phyloP scores from a whole-genome alignment of 2,329 filamentous ascomycete species.

The Escovopsis sp. region DNA sequence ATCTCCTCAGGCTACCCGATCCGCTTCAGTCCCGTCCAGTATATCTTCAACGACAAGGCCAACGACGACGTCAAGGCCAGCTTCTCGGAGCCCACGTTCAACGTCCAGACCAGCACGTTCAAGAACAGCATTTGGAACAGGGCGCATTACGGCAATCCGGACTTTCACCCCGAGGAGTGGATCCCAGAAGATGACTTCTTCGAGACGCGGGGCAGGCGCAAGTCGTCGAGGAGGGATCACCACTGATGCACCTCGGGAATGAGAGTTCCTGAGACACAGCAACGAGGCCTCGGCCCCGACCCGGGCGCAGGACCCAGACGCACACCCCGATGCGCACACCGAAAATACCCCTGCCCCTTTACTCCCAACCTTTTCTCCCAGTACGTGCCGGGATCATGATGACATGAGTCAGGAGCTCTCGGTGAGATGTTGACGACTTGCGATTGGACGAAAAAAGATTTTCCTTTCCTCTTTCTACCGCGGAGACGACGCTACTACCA shows the following conservation, averaged over 20 bases:
- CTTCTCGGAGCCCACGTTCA: constrained; percentile 30
- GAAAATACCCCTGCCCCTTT: too few species aligned
- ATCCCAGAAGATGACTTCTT: constrained; percentile 23
- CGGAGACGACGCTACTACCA: too few species aligned
- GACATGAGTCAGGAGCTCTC: too few species aligned
- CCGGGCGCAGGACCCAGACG: too few species aligned
- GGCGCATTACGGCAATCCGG: constrained; percentile 50
- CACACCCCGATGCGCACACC: too few species aligned
- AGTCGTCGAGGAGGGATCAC: constrained; percentile 1
- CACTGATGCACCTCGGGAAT: not conserved
- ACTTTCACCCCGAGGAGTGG: constrained; percentile 31
- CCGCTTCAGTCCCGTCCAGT: constrained; percentile 34
- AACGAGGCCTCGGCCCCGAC: too few species aligned
- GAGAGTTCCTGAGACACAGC: too few species aligned
- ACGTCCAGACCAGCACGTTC: constrained; percentile 40
- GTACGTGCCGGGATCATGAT: too few species aligned
- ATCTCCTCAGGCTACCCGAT: constrained; percentile 14
- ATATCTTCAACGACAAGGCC: constrained; percentile 11
- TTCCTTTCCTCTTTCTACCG: too few species aligned
- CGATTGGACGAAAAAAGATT: too few species aligned
- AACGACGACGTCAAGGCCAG: constrained; percentile 33
- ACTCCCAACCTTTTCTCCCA: too few species aligned
- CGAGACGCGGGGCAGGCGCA: constrained; percentile 16
- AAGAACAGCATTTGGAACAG: constrained; percentile 53
- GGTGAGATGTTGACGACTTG: too few species aligned